Evolutionary conservation across 2,329 filamentous ascomycete genomes (phyloP).

Genomic region (Botrytis sinoallii): DNA sequence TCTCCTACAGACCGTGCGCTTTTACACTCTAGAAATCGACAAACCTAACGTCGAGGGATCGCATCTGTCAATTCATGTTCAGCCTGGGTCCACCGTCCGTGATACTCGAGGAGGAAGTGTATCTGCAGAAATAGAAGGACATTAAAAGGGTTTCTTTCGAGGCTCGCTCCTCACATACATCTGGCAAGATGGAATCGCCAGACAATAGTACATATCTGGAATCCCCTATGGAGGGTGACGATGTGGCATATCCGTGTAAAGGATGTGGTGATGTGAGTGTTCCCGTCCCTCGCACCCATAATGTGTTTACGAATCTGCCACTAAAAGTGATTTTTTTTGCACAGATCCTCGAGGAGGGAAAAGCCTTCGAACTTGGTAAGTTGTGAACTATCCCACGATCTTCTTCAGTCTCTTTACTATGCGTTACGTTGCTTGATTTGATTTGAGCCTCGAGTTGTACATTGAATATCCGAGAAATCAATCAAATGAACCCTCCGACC

Average conservation of each 20-base stretch:
- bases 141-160: slow-evolving; percentile 20
- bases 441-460: slow-evolving; percentile 20
- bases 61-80: slow-evolving; percentile 33
- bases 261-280: slow-evolving; percentile 80
- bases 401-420: not conserved
- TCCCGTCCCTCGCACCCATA: slow-evolving; percentile 21
- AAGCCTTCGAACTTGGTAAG: slow-evolving; percentile 94
- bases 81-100: slow-evolving; percentile 23
- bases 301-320: slow-evolving; percentile 17
- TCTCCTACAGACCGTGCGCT: slow-evolving; percentile 15
- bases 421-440: slow-evolving; percentile 18
- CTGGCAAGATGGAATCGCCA: slow-evolving; percentile 50
- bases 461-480: slow-evolving; percentile 10
- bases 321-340: slow-evolving; percentile 28
- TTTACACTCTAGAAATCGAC: slow-evolving; percentile 10
- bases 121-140: slow-evolving; percentile 24
- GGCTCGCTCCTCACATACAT: slow-evolving; percentile 20
- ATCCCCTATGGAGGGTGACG: slow-evolving; percentile 63
- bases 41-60: slow-evolving; percentile 27
- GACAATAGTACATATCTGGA: slow-evolving; percentile 48
- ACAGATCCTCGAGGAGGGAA: slow-evolving; percentile 96
- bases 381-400: slow-evolving; percentile 26
- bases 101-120: slow-evolving; percentile 31
- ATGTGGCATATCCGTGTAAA: slow-evolving; percentile 81
- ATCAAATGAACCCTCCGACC: slow-evolving; percentile 16